Base-by-base conservation (phyloP, 2,329 filamentous ascomycete species). In the Pseudocercospora fuligena region DNA sequence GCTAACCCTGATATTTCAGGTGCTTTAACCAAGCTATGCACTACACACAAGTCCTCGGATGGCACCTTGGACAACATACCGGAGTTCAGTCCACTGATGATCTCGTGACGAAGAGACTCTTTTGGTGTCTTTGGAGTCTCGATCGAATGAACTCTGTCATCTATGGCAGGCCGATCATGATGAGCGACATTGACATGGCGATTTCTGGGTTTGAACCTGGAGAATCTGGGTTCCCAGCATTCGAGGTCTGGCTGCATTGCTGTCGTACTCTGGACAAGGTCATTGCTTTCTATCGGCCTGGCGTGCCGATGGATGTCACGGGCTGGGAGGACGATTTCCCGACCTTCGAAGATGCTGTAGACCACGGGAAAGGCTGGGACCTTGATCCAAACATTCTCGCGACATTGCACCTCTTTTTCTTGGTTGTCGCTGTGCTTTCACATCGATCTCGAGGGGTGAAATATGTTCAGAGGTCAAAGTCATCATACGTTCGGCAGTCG, bases 381-480 rank as follows among this genome's bases (percentile, higher is more conserved):
- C 79, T 64, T 69, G 79, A 65, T 70, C 76, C 54, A 72, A 78
- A 53, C 73, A 78, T 69, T 73, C 80, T 79, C 73, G 78, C 80
- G 14, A 79, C 86, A 5, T 75, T 88, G 7, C 86, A 87, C 64
- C 74, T 88, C 2, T 87, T 84, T 73, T 87, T 88, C 66, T 83
- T 87, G 70, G 82, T 83, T 23, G 84, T 86, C 60, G 84, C 84
- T 40, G 87, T 88, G 71, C 78, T 86, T 1, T 86, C 85, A 2
- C 85, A 86, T 73, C 84, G 85, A 49, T 83, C 83, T 75, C 80
- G 74, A 51, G 63, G 80, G 77, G 33, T 81, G 79, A 14, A 82
- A 60, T 69, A 73, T 27, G 72, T 76, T 14, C 73, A 84, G 51
- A 80, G 81, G 36, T 82, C 81, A 2, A 83, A 82, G 5, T 77